These are phyloP conservation scores for Circinella minor DNA, from an alignment of 371 early-diverging fungal genomes.

Conservation along the genomic window DNA sequence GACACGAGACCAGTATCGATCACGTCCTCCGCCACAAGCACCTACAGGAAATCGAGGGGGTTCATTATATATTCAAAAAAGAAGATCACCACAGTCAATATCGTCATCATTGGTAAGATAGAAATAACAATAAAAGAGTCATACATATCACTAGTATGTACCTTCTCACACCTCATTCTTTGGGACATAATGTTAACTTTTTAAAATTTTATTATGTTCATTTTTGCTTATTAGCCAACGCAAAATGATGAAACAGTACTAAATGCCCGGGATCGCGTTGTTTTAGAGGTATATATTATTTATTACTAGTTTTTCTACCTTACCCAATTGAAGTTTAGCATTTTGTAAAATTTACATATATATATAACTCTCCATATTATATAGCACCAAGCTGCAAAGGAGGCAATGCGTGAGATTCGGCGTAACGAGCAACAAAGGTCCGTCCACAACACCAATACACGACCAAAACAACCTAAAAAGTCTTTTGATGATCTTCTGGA, in stretches of 20 bases:
- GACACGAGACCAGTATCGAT: slow-evolving; percentile 26
- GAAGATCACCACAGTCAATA: background rate
- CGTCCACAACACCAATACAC: background rate
- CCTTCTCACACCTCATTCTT: too few species aligned
- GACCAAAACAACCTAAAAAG: background rate
- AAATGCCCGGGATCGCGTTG: background rate
- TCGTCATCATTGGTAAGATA: too few species aligned
- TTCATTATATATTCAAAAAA: slow-evolving; percentile 27
- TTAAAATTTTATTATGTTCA: too few species aligned
- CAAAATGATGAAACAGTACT: background rate
- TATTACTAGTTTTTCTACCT: background rate
- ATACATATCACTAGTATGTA: too few species aligned
- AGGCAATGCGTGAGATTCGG: slow-evolving; percentile 9
- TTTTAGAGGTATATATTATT: background rate
- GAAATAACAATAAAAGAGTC: too few species aligned
- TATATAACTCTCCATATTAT: background rate
- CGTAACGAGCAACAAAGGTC: slow-evolving; percentile 4
- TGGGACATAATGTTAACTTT: too few species aligned
- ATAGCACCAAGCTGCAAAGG: slow-evolving; percentile 11
- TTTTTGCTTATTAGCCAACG: too few species aligned
- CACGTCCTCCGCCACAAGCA: background rate
- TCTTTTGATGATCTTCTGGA: slow-evolving; percentile 11
- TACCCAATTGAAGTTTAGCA: background rate
- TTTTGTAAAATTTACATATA: background rate
- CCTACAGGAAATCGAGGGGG: background rate